phyloP scores from a whole-genome alignment of 2,329 filamentous ascomycete genomes.

The Sporothrix brasiliensis region DNA sequence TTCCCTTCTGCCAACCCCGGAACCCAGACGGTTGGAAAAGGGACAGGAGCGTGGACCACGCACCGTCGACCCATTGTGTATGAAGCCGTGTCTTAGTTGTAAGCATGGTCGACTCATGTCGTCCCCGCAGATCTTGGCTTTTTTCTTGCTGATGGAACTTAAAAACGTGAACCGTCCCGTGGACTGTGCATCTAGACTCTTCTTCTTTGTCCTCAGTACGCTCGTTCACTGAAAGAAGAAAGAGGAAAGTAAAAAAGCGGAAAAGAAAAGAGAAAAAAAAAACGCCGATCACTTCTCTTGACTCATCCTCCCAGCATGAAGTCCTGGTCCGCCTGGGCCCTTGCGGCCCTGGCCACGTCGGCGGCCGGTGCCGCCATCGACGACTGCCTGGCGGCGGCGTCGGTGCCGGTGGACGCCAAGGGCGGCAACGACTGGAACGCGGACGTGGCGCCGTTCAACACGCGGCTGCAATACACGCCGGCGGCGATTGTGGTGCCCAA shows the following conservation, averaged over 20 bases:
- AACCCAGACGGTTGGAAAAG: conserved; percentile 7
- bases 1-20: not conserved
- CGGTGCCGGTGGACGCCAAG: conserved; percentile 38
- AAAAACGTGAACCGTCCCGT: not conserved
- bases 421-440: conserved; percentile 38
- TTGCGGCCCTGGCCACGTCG: conserved; percentile 14
- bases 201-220: not conserved
- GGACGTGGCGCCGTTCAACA: conserved; percentile 41
- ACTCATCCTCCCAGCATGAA: not conserved
- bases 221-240: not conserved
- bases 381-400: conserved; percentile 39
- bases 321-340: not conserved
- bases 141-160: not conserved
- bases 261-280: no score
- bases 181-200: not conserved
- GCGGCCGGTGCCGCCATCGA: conserved; percentile 38
- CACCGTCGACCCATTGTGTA: not conserved
- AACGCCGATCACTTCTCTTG: no score
- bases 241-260: no score
- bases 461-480: conserved; percentile 42
- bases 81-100: not conserved
- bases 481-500: conserved; percentile 50
- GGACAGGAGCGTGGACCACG: not conserved
- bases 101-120: no score
- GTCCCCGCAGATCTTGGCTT: no score